phyloP scores from a whole-genome alignment of 2,329 filamentous ascomycete species.

The Helicocarpus griseus region DNA sequence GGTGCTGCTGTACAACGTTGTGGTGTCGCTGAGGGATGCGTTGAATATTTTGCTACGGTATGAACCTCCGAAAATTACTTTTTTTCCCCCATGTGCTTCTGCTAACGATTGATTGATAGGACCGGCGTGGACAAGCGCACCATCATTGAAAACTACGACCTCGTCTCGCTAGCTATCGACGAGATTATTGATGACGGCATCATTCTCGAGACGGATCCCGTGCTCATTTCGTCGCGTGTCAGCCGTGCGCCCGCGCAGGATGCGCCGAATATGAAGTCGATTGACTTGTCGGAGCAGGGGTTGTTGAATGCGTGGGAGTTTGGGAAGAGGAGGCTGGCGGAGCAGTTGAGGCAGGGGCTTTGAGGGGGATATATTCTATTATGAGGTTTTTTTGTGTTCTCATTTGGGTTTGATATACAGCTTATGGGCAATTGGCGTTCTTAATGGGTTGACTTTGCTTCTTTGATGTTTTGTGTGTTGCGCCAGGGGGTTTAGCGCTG shows the following conservation, averaged over 20 bases:
- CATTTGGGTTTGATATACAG: slow-evolving; percentile 7
- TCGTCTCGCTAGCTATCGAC: slow-evolving; percentile 86
- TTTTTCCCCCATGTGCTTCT: slow-evolving; percentile 6
- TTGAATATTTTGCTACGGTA: slow-evolving; percentile 89
- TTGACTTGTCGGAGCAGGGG: slow-evolving; percentile 92
- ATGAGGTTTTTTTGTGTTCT: slow-evolving; percentile 13
- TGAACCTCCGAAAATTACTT: slow-evolving; percentile 18
- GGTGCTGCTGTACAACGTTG: slow-evolving; percentile 88
- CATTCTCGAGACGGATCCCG: slow-evolving; percentile 93
- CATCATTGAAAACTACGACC: slow-evolving; percentile 96
- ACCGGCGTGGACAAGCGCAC: slow-evolving; percentile 96
- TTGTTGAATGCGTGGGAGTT: slow-evolving; percentile 90
- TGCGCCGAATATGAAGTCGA: slow-evolving; percentile 76
- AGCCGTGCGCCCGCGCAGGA: slow-evolving; percentile 87
- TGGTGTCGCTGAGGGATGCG: slow-evolving; percentile 81
- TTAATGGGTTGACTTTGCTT: too few relatives aligned
- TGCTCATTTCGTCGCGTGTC: slow-evolving; percentile 83
- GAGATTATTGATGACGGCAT: slow-evolving; percentile 94
- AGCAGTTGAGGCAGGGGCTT: slow-evolving; percentile 78
- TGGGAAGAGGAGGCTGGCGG: slow-evolving; percentile 81
- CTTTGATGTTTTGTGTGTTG: not conserved
- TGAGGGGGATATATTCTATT: too few relatives aligned
- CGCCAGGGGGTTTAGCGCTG: too few relatives aligned
- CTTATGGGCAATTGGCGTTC: not conserved
- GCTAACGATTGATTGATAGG: slow-evolving; percentile 38